These are phyloP conservation scores for Penicillium glabrum DNA, from an alignment of 2,329 filamentous ascomycete species.

Conservation along the genomic window DNA sequence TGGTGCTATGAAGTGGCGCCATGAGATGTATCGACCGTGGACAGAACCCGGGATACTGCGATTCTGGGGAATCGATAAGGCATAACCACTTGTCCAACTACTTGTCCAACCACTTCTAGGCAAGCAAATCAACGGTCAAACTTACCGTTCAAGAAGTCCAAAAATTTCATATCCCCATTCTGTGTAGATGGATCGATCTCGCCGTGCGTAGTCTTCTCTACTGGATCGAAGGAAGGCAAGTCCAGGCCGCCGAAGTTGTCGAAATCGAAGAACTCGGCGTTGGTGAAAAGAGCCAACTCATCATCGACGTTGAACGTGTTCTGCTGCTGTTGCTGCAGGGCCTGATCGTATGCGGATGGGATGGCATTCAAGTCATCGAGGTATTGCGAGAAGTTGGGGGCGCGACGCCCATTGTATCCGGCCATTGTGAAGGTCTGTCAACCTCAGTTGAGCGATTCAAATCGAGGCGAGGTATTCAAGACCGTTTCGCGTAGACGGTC, in stretches of 20 bases:
- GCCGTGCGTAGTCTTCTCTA: conserved; percentile 28
- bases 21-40: background rate
- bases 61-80: conserved; percentile 10
- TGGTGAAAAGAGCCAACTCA: conserved; percentile 76
- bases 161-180: conserved; percentile 38
- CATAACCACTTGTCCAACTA: conserved; percentile 1
- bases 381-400: conserved; percentile 86
- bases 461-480: conserved; percentile 1
- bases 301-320: conserved; percentile 66
- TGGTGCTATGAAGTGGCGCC: background rate
- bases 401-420: conserved; percentile 72
- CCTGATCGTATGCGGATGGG: conserved; percentile 63
- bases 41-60: conserved; percentile 6
- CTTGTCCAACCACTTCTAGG: conserved; percentile 9
- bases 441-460: background rate
- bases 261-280: conserved; percentile 79
- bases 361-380: conserved; percentile 79
- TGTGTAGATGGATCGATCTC: conserved; percentile 24
- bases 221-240: conserved; percentile 33
- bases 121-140: conserved; percentile 6
- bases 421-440: conserved; percentile 56
- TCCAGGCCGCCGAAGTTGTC: conserved; percentile 50
- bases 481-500: conserved; percentile 8
- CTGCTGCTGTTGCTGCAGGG: conserved; percentile 57
- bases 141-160: conserved; percentile 45